Base-by-base conservation (phyloP, 2,329 filamentous ascomycete species). In the Colletotrichum sp. region DNA sequence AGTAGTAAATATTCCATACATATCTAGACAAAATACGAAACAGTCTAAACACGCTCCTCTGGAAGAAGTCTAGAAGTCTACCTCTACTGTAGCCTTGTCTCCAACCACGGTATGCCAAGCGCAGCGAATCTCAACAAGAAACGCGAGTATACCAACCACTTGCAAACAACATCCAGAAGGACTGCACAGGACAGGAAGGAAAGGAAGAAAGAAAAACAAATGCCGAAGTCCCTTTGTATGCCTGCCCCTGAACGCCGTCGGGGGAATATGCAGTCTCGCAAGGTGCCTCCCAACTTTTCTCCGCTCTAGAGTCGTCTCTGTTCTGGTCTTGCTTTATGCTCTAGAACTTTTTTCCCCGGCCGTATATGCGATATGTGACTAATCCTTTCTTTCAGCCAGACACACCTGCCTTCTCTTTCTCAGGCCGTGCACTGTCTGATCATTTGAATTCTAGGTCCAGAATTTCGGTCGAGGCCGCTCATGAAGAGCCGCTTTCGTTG, bases 231-330 rank as follows among this genome's bases (percentile, higher is more conserved):
- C 65, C 59, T 69, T 55, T 76, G 44, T 66, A 69, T 76, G 74
- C 74, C 74, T 76, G 30, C 70, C 74, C 49, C 49, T 74, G 70
- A 76, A 76, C 74, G 74, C 74, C 74, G 34, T 69, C 65, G 70
- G 59, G 61, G 64, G 49, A 65, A 61, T 74, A 69, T 69, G 70
- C 71, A 69, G 34, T 76, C 59, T 76, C 57, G 39, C 71, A 70
- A 55, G 61, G 67, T 62, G 66, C 49, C 70, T 68, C 70, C 65
- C 71, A 65, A 59, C 27, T 66, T 67, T 70, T 57, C n/a, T 63
- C 27, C 32, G 55, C 70, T 69, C 65, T 65, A 65, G 63, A 59
- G n/a, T 25, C 49, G 30, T 61, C 39, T 57, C 59, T 68, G 34
- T 68, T 39, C 34, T 66, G 44, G n/a, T 73, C 64, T 73, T 74